Conservation (phyloP, 2,329 filamentous ascomycete genomes). For the Cladophialophora bantiana region DNA sequence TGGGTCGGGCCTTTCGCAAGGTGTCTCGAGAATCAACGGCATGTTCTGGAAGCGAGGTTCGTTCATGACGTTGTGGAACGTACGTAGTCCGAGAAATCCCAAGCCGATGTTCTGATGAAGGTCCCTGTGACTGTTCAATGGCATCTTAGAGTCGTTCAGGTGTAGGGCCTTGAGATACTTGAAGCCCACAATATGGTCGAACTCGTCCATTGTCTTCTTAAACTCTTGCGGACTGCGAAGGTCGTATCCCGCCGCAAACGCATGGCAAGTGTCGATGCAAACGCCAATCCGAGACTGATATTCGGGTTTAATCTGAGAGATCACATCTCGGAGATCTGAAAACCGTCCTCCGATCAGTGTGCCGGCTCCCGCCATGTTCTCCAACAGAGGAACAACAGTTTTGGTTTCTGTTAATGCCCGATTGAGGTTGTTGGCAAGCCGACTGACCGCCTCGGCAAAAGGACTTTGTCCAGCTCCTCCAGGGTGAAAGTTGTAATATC, state of each 20-base stretch:
- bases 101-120: constrained; percentile 96
- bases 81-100: constrained; percentile 86
- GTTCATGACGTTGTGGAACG: constrained; percentile 93
- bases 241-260: constrained; percentile 94
- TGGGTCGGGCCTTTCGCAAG: constrained; percentile 73
- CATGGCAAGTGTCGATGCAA: constrained; percentile 95
- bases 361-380: constrained; percentile 93
- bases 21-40: constrained; percentile 96
- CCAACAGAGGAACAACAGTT: constrained; percentile 80
- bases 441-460: constrained; percentile 72
- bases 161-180: constrained; percentile 85
- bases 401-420: constrained; percentile 77
- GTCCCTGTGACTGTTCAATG: constrained; percentile 80
- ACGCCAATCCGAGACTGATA: constrained; percentile 87
- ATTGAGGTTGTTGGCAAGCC: constrained; percentile 85
- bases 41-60: constrained; percentile 75
- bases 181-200: constrained; percentile 78
- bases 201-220: constrained; percentile 73
- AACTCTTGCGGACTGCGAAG: constrained; percentile 78
- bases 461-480: constrained; percentile 76
- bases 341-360: constrained; percentile 87
- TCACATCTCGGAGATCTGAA: constrained; percentile 85
- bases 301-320: constrained; percentile 71
- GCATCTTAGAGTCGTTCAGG: constrained; percentile 94
- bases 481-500: constrained; percentile 97